These are phyloP conservation scores for Leishmania gerbilli DNA, from an alignment of 208 protist species.

Conservation along the genomic window DNA sequence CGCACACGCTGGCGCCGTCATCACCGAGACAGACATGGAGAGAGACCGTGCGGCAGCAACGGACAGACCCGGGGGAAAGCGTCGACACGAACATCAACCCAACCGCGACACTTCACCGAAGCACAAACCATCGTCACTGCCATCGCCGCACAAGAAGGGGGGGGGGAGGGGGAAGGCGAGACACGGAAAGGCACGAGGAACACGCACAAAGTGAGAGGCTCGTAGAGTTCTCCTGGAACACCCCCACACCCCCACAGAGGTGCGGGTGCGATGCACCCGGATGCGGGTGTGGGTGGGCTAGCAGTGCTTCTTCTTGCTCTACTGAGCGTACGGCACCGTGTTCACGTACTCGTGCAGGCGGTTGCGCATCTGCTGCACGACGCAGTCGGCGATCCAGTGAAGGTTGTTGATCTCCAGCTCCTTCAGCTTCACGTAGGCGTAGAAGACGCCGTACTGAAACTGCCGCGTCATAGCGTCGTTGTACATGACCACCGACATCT, in stretches of 20 bases:
- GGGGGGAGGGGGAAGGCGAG: background rate
- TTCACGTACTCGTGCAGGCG: constrained; percentile 88
- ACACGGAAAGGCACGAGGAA: background rate
- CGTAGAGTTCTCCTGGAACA: background rate
- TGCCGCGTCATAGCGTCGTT: constrained; percentile 85
- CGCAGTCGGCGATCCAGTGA: constrained; percentile 93
- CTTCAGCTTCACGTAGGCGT: constrained; percentile 94
- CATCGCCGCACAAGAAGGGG: background rate
- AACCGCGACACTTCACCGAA: background rate
- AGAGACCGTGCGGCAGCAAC: background rate
- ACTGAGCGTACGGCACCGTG: constrained; percentile 36
- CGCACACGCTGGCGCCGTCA: background rate
- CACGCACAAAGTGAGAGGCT: no score
- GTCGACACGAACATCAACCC: background rate
- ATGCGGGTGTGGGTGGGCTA: background rate
- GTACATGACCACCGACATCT: constrained; percentile 83
- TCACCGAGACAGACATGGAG: background rate
- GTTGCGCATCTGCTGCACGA: constrained; percentile 89
- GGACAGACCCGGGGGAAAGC: background rate
- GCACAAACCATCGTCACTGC: background rate
- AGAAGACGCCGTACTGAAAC: constrained; percentile 94
- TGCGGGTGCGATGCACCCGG: background rate
- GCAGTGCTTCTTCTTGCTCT: background rate
- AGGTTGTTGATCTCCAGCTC: constrained; percentile 94
- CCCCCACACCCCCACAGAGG: background rate